Evolutionary conservation across 2,329 filamentous ascomycete species (phyloP), one percentile per base, ranked within the genome.

Genomic region (Gliomastix tumulicola): DNA sequence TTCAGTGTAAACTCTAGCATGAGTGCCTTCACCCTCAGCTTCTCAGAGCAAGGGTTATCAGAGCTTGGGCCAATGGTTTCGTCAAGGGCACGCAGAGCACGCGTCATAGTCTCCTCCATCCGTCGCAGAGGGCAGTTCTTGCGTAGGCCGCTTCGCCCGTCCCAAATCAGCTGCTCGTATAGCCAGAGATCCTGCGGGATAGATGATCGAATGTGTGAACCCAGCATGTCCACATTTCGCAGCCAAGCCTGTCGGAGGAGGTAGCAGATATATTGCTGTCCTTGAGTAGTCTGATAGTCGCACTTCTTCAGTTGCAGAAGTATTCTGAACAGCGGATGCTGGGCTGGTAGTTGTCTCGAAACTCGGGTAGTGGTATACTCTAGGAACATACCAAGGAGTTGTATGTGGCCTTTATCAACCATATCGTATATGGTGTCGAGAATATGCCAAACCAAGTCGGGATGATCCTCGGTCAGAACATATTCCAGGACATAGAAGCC

Each of bases 361-460:
- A 53, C 53, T 7, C 60, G 42, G 3, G 47, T 42, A 12, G 43
- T 50, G 17, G 57, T 53, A 37, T 60, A 51, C 16, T 50, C 44
- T n/a, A 61, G 37, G 32, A 61, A 61, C 39, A 61, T 49, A 22
- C 43, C 39, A 7, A 61, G 45, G 9, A 61, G 53, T 27, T 54
- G 56, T 6, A 60, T 44, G 33, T 61, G 58, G 3, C 54, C 53
- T 32, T 49, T 46, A 36, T 60, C 54, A 11, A 56, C 50, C 58
- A 61, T 61, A 36, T 61, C 58, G 37, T 54, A 61, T n/a, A 61
- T 51, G n/a, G 55, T 60, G 39, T 61, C 58, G 10, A 61, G 44
- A 16, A 61, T 51, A 36, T 61, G 58, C 58, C 58, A 61, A 21
- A 61, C 44, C 7, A 61, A 44, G 30, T 61, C 58, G 7, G 58